Evolutionary conservation across 169 alveolate genomes (phyloP).

Genomic region (Plasmodium adleri): DNA sequence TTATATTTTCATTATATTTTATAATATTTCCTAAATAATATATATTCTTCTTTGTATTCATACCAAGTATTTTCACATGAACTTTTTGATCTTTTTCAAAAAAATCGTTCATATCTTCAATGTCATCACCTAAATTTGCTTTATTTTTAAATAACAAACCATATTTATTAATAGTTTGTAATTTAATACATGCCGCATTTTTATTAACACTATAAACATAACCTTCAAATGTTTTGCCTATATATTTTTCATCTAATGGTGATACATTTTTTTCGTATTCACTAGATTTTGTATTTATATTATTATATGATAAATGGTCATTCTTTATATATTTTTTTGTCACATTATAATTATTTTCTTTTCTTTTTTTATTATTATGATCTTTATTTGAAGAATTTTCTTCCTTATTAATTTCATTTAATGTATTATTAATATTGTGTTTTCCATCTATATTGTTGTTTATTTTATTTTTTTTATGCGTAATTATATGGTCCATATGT

Average conservation of each 20-base stretch:
- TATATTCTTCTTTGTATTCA: constrained; percentile 28
- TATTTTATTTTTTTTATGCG: too few species aligned
- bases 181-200: constrained; percentile 13
- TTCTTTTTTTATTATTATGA: not conserved
- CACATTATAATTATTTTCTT: too few species aligned
- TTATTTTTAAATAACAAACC: constrained; percentile 59
- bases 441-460: too few species aligned
- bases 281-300: not conserved
- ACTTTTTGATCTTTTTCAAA: constrained; percentile 31
- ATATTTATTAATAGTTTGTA: constrained; percentile 1
- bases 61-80: constrained; percentile 34
- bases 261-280: not conserved
- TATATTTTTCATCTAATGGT: constrained; percentile 2
- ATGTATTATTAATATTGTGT: too few species aligned
- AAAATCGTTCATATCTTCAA: constrained; percentile 31
- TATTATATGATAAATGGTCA: not conserved
- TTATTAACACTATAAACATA: constrained; percentile 21
- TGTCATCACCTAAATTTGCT: constrained; percentile 58
- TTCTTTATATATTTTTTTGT: too few species aligned
- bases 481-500: not conserved
- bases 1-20: constrained; percentile 45
- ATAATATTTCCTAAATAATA: constrained; percentile 41
- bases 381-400: not conserved
- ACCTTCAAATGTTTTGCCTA: constrained; percentile 64
- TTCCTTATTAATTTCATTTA: too few species aligned